Evolutionary conservation across 2,329 filamentous ascomycete genomes (phyloP), one percentile per base, ranked within the genome.

Genomic region (Colletotrichum abscissum): DNA sequence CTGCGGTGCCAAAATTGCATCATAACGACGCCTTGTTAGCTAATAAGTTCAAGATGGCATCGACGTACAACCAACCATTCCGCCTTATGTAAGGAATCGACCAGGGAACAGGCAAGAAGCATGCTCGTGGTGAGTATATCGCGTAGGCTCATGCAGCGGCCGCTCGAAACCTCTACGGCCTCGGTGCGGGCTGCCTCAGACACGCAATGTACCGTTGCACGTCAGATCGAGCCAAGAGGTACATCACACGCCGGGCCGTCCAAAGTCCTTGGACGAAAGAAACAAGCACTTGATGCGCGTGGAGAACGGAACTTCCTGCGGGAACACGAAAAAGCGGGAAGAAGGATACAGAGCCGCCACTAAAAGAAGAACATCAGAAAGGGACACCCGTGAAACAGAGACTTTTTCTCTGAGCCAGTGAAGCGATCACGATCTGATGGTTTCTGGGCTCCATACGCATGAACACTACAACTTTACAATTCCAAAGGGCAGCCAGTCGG

Each of bases 131-230:
- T 16, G 12, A 35, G 33, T 35, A 35, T 35, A 35, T 12, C 33
- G 9, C 33, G 33, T 35, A 35, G 33, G 33, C 33, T 56, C 52
- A 65, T 65, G 63, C 49, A 33, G 30, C 19, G 33, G 22, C 16
- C 55, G 63, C 63, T 66, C 71, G 62, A 73, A 70, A 66, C 67
- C 71, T 73, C 56, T 66, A 62, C 60, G 67, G 67, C 67, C 67
- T 65, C 67, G 56, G 28, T 56, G 67, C 42, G 33, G 67, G 49
- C 67, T 73, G 55, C 67, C 62, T 71, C 60, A 42, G 56, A 73
- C 71, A 60, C 55, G 24, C 42, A 69, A 52, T 57, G 56, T 62
- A 57, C 49, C 67, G 60, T 22, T 14, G 46, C 55, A 24, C 16
- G 35, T 19, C 33, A 26, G 52, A 57, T 35, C 46, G 54, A 42